Conservation (phyloP, 75 land plant genomes). For the Pinus taeda region DNA sequence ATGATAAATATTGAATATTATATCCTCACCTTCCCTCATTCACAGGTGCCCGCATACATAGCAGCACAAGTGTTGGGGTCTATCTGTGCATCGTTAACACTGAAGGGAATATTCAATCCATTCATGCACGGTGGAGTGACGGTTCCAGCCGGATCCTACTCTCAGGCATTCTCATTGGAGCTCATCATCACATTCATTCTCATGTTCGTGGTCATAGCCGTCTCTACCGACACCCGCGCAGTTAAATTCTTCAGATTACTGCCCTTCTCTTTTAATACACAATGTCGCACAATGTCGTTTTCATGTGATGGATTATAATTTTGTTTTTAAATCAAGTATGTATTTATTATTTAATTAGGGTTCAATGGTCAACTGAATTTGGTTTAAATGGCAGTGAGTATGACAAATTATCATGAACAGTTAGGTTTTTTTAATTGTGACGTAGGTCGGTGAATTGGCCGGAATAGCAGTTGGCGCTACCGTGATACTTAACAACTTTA, state of each 20-base stretch:
- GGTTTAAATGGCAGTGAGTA: too few relatives aligned
- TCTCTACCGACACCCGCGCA: conserved; percentile 83
- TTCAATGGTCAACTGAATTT: neutral
- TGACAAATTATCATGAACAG: too few relatives aligned
- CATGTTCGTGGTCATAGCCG: conserved; percentile 90
- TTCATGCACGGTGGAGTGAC: conserved; percentile 74
- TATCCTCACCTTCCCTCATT: neutral
- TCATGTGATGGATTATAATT: too few relatives aligned
- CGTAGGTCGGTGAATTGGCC: conserved; percentile 74
- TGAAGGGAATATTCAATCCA: conserved; percentile 58
- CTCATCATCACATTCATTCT: conserved; percentile 81
- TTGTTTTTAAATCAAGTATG: neutral
- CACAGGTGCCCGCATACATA: conserved; percentile 75
- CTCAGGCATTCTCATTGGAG: conserved; percentile 69
- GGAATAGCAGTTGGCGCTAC: conserved; percentile 78
- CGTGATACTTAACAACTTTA: conserved; percentile 58
- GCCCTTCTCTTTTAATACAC: neutral
- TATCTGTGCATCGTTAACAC: conserved; percentile 62
- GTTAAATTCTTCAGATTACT: conserved; percentile 28
- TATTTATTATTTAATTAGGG: too few relatives aligned
- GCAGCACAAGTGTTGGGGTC: conserved; percentile 70
- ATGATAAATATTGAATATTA: neutral
- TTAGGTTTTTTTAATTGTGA: neutral
- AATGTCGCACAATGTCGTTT: neutral
- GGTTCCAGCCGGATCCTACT: conserved; percentile 41